Percentiles rank a stretch among this genome's conserved stretches.
Conservation (phyloP, 2,329 filamentous ascomycete genomes). For the Colletotrichum abscissum region DNA sequence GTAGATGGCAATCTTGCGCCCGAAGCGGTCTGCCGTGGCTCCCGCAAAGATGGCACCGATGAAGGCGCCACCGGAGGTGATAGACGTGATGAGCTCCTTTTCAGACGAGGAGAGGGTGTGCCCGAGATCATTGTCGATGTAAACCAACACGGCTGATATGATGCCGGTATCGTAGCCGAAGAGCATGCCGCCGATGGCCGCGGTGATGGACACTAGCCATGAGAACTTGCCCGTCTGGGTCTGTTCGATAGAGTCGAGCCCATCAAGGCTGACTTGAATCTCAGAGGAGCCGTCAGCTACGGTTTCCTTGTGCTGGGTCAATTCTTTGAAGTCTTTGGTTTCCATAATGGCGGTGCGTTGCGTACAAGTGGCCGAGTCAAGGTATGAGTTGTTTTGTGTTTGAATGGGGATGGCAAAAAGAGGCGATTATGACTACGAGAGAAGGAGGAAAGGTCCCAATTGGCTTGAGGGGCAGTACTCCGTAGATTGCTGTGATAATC, state of each 20-base stretch:
- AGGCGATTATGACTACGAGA: neutral
- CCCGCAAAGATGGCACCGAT: slow-evolving; percentile 38
- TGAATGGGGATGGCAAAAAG: neutral
- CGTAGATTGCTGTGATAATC: neutral
- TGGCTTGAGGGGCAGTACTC: too few relatives aligned
- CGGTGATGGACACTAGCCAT: slow-evolving; percentile 4
- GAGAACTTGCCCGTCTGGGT: slow-evolving; percentile 36
- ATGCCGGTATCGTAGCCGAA: slow-evolving; percentile 57
- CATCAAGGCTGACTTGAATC: neutral
- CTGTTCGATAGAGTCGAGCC: slow-evolving; percentile 29
- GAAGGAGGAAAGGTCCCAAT: neutral
- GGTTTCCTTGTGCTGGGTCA: neutral
- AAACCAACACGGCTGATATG: slow-evolving; percentile 56
- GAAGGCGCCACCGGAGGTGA: slow-evolving; percentile 55
- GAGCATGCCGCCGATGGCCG: slow-evolving; percentile 35
- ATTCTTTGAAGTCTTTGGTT: neutral
- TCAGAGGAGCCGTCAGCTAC: neutral
- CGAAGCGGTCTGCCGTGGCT: slow-evolving; percentile 40
- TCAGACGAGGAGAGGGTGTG: slow-evolving; percentile 53
- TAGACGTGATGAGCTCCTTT: slow-evolving; percentile 62
- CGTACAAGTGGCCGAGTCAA: too few relatives aligned
- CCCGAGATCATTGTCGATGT: slow-evolving; percentile 51
- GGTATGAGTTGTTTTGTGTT: too few relatives aligned
- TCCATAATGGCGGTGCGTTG: neutral
- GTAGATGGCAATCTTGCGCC: slow-evolving; percentile 54